phyloP scores from a whole-genome alignment of 1,284 basidiomycete species.

The Trametes sp. region DNA sequence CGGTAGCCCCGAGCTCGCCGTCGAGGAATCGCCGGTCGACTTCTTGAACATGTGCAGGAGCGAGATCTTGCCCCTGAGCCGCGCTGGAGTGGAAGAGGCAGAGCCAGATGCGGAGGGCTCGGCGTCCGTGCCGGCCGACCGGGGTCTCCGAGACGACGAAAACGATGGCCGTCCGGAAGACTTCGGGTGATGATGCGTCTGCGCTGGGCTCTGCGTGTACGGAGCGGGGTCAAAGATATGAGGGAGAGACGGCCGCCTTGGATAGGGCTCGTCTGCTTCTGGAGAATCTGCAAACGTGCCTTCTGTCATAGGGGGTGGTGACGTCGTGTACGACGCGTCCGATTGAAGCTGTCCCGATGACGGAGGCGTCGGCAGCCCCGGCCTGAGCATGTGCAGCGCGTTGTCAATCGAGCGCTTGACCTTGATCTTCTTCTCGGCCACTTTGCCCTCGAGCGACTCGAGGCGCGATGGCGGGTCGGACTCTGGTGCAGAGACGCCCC shows the following conservation, averaged over 20 bases:
- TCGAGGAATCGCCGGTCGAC: constrained; percentile 44
- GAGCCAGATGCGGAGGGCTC: constrained; percentile 39
- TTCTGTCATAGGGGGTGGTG: constrained; percentile 23
- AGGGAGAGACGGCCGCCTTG: constrained; percentile 48
- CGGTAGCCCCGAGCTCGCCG: constrained; percentile 21
- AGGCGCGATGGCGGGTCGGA: constrained; percentile 32
- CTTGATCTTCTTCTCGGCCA: constrained; percentile 53
- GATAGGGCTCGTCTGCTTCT: constrained; percentile 27
- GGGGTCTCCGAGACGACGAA: constrained; percentile 54
- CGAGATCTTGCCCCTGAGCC: constrained; percentile 41
- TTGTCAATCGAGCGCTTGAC: constrained; percentile 72
- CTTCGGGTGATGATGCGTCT: constrained; percentile 46
- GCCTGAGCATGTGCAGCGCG: constrained; percentile 62
- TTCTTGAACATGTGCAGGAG: constrained; percentile 70
- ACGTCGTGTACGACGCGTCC: constrained; percentile 32
- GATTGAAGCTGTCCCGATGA: constrained; percentile 11
- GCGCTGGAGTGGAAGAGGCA: constrained; percentile 21
- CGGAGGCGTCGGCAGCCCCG: constrained; percentile 40
- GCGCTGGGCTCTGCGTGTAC: constrained; percentile 31
- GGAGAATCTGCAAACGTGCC: constrained; percentile 39
- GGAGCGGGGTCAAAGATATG: constrained; percentile 44
- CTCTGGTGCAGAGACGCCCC: constrained; percentile 9
- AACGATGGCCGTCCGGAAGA: constrained; percentile 29
- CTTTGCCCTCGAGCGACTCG: constrained; percentile 44
- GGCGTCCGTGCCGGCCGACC: constrained; percentile 64